Evolutionary conservation across 495 filamentous ascomycete genomes (phyloP).

Genomic region (Daldinia decipiens): DNA sequence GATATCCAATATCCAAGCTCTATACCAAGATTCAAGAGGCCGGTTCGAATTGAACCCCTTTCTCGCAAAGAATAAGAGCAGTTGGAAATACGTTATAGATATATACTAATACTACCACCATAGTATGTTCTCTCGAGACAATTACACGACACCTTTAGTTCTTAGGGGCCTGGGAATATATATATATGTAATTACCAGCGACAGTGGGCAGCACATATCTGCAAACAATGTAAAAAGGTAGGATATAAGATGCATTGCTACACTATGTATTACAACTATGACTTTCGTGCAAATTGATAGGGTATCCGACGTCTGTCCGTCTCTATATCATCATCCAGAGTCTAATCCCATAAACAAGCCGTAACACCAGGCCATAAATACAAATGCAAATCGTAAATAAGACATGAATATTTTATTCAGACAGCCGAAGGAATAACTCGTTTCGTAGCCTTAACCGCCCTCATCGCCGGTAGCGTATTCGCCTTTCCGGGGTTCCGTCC

Average conservation of each 20-base stretch:
- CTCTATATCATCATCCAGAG: conserved; percentile 32
- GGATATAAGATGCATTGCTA: background rate
- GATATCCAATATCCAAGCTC: background rate
- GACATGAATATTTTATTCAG: conserved; percentile 17
- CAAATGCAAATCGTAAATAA: conserved; percentile 6
- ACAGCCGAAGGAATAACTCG: conserved; percentile 33
- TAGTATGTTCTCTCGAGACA: no score
- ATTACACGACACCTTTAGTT: background rate
- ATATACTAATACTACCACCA: no score
- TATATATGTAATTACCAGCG: background rate
- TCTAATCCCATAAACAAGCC: conserved; percentile 14
- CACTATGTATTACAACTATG: conserved; percentile 9
- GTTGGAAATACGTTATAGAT: background rate
- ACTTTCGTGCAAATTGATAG: conserved; percentile 22
- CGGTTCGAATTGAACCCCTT: background rate
- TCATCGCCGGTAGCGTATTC: conserved; percentile 72
- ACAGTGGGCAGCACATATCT: background rate
- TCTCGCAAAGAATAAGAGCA: no score
- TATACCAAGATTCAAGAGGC: background rate
- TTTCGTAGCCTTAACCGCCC: conserved; percentile 75
- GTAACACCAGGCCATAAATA: conserved; percentile 32
- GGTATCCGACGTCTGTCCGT: conserved; percentile 37
- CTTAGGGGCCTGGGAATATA: background rate
- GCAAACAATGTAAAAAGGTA: background rate
- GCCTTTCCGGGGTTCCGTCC: conserved; percentile 77